These are phyloP conservation scores for Penicillium pulvis DNA, from an alignment of 495 filamentous ascomycete species.

Conservation along the genomic window DNA sequence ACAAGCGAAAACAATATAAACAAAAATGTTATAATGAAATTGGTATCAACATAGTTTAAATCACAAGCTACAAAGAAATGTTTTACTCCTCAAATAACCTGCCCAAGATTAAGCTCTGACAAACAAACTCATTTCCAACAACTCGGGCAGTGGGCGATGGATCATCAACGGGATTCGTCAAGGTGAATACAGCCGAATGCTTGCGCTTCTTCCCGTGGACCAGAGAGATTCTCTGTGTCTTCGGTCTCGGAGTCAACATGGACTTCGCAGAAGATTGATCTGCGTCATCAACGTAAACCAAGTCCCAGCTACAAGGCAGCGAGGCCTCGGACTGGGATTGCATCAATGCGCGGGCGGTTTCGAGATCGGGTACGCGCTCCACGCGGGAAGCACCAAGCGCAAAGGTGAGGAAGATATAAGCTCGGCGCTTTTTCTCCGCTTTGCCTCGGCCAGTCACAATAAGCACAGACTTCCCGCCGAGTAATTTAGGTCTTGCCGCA, in stretches of 20 bases:
- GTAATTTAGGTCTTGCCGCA: slow-evolving; percentile 56
- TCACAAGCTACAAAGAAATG: slow-evolving; percentile 8
- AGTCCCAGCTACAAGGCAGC: slow-evolving; percentile 61
- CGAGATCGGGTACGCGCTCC: slow-evolving; percentile 62
- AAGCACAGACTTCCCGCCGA: slow-evolving; percentile 69
- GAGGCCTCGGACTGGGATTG: slow-evolving; percentile 46
- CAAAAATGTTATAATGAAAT: slow-evolving; percentile 16
- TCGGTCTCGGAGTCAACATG: slow-evolving; percentile 34
- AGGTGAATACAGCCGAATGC: slow-evolving; percentile 49
- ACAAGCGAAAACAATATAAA: not conserved
- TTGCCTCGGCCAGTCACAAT: slow-evolving; percentile 73
- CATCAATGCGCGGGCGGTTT: slow-evolving; percentile 58
- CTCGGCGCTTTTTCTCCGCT: slow-evolving; percentile 59
- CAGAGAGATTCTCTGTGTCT: slow-evolving; percentile 17
- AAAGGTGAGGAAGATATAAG: slow-evolving; percentile 73
- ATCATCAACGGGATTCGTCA: slow-evolving; percentile 25
- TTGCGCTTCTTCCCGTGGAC: slow-evolving; percentile 46
- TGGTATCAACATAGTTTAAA: slow-evolving; percentile 26
- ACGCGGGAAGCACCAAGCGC: slow-evolving; percentile 73
- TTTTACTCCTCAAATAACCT: slow-evolving; percentile 65
- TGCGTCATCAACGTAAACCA: slow-evolving; percentile 75
- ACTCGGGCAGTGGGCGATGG: slow-evolving; percentile 45
- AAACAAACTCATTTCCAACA: slow-evolving; percentile 83
- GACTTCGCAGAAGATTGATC: slow-evolving; percentile 50
- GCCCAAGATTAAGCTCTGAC: slow-evolving; percentile 92